A percentile compares a stretch with the other conserved stretches of the same genome.
phyloP scores from a whole-genome alignment of 179 eudicot species.

The Spergularia azorica region DNA sequence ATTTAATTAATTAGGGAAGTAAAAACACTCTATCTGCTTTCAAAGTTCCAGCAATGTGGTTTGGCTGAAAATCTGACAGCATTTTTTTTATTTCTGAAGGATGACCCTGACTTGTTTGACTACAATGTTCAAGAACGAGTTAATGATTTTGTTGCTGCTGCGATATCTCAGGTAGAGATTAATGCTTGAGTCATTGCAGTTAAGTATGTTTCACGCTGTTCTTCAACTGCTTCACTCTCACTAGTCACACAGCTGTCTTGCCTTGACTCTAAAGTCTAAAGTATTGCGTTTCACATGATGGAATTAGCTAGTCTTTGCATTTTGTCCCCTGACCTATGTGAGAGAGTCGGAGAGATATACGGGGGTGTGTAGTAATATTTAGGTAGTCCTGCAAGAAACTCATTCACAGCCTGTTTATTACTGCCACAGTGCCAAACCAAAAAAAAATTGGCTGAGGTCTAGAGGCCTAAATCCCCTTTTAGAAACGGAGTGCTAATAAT shows the following conservation, averaged over 20 bases:
- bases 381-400: too few species aligned
- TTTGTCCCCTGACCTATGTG: too few species aligned
- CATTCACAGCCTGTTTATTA: too few species aligned
- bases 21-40: neutral
- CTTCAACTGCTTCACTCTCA: neutral
- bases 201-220: neutral
- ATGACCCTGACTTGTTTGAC: conserved; percentile 77
- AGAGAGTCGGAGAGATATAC: too few species aligned
- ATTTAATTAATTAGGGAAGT: neutral
- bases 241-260: neutral
- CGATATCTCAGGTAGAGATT: conserved; percentile 66
- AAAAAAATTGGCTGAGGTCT: neutral
- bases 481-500: conserved; percentile 9
- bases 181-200: conserved; percentile 20
- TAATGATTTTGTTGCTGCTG: conserved; percentile 85
- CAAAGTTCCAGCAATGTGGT: too few species aligned
- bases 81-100: conserved; percentile 53
- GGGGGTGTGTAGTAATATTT: too few species aligned
- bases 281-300: too few species aligned
- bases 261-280: neutral
- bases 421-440: neutral
- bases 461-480: neutral
- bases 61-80: conserved; percentile 11
- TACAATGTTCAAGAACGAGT: conserved; percentile 93
- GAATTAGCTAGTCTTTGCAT: too few species aligned